Conservation (phyloP, 805 yeast genomes). For the Pichia phayaonensis region DNA sequence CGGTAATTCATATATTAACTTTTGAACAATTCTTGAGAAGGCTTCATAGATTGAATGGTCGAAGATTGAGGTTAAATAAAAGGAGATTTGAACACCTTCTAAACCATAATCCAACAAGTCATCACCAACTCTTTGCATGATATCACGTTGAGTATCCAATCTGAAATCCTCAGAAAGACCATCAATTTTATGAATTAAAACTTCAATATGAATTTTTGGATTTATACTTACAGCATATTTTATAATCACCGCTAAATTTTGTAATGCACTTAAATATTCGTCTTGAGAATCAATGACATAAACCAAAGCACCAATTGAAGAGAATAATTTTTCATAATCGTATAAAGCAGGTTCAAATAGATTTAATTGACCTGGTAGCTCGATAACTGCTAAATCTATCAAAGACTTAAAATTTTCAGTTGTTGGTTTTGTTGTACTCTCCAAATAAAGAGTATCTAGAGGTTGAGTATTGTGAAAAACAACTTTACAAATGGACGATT, state of each 20-base stretch:
- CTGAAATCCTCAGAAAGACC: slow-evolving; percentile 92
- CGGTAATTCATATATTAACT: slow-evolving; percentile 82
- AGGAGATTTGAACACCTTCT: slow-evolving; percentile 85
- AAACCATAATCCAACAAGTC: slow-evolving; percentile 83
- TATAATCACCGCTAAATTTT: slow-evolving; percentile 80
- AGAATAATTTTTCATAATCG: slow-evolving; percentile 70
- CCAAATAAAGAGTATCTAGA: slow-evolving; percentile 81
- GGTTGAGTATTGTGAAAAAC: slow-evolving; percentile 97
- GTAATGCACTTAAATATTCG: slow-evolving; percentile 86
- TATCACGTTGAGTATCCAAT: slow-evolving; percentile 91
- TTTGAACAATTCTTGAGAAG: slow-evolving; percentile 86
- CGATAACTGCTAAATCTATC: slow-evolving; percentile 84
- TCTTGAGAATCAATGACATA: slow-evolving; percentile 95
- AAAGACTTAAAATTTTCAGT: slow-evolving; percentile 76
- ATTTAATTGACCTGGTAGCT: slow-evolving; percentile 89
- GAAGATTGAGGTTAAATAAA: slow-evolving; percentile 87
- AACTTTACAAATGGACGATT: slow-evolving; percentile 91
- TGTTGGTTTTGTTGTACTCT: slow-evolving; percentile 84
- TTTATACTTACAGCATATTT: slow-evolving; percentile 81
- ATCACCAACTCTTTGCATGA: slow-evolving; percentile 92
- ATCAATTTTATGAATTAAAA: slow-evolving; percentile 90
- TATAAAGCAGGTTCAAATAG: slow-evolving; percentile 72
- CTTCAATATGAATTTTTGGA: slow-evolving; percentile 83
- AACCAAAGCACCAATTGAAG: slow-evolving; percentile 81
- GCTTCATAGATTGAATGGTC: slow-evolving; percentile 97